These are phyloP conservation scores for Prunus campanulata DNA, from an alignment of 306 rosid genomes.

Conservation along the genomic window DNA sequence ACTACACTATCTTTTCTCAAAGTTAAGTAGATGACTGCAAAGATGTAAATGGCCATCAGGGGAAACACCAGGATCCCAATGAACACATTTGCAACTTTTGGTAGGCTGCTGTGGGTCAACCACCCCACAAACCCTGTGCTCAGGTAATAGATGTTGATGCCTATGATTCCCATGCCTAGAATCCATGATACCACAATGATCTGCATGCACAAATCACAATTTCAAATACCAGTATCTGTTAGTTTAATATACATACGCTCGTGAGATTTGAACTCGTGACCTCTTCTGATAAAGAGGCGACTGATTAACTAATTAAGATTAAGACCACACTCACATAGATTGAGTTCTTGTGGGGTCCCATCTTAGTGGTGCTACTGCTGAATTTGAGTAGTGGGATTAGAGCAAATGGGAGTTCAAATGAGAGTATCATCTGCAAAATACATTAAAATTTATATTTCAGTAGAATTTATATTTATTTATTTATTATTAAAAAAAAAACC, in stretches of 20 bases:
- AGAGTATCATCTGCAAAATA: slow-evolving; percentile 77
- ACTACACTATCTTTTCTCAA: slow-evolving; percentile 60
- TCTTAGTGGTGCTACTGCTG: slow-evolving; percentile 70
- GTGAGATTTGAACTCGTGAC: neutral
- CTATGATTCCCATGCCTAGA: slow-evolving; percentile 59
- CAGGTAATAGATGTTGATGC: slow-evolving; percentile 81
- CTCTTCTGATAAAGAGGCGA: no score
- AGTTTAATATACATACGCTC: neutral
- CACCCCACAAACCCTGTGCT: slow-evolving; percentile 65
- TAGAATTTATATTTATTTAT: neutral
- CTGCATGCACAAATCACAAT: slow-evolving; percentile 29
- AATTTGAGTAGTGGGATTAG: slow-evolving; percentile 87
- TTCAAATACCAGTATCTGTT: neutral
- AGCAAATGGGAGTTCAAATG: slow-evolving; percentile 89
- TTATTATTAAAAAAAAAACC: no score
- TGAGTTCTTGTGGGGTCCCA: slow-evolving; percentile 94
- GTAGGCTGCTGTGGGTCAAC: slow-evolving; percentile 62
- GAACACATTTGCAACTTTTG: slow-evolving; percentile 61
- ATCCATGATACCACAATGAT: slow-evolving; percentile 70
- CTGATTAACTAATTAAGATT: neutral
- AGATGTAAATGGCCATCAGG: slow-evolving; percentile 56
- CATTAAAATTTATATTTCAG: neutral
- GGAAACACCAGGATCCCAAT: slow-evolving; percentile 77
- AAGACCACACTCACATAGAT: slow-evolving; percentile 28
- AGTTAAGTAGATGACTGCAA: slow-evolving; percentile 55